Conservation (phyloP, 495 filamentous ascomycete species). For the Xylaria castorea region DNA sequence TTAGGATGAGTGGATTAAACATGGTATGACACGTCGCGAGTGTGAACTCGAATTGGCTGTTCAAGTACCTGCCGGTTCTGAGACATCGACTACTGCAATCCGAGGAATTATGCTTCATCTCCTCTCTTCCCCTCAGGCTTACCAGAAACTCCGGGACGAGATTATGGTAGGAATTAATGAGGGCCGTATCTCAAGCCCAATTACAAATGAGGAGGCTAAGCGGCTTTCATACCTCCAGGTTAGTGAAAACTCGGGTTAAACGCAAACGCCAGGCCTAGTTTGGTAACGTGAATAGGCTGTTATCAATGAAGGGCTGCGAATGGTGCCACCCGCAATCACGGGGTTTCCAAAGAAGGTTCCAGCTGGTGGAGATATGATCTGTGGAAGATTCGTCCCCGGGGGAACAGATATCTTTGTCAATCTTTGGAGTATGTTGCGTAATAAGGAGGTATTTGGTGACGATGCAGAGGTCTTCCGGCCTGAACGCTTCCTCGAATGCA, state of each 20-base stretch:
- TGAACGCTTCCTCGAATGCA: constrained; percentile 61
- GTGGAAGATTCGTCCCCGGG: constrained; percentile 57
- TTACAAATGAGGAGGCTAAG: constrained; percentile 50
- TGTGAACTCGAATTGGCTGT: constrained; percentile 42
- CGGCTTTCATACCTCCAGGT: constrained; percentile 50
- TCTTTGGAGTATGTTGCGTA: constrained; percentile 41
- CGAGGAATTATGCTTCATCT: constrained; percentile 60
- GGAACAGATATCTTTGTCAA: constrained; percentile 61
- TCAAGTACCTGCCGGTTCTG: constrained; percentile 62
- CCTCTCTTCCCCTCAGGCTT: constrained; percentile 49
- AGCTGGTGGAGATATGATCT: constrained; percentile 57
- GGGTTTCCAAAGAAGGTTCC: constrained; percentile 56
- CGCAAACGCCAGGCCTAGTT: constrained; percentile 33
- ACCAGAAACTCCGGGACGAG: constrained; percentile 62
- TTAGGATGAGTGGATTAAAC: constrained; percentile 44
- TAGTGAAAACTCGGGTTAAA: background rate
- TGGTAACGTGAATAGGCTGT: constrained; percentile 44
- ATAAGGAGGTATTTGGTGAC: constrained; percentile 53
- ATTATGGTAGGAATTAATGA: constrained; percentile 51
- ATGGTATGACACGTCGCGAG: constrained; percentile 41
- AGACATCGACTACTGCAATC: constrained; percentile 66
- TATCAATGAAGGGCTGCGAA: constrained; percentile 58
- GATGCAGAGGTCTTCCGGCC: constrained; percentile 60
- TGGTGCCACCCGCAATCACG: constrained; percentile 45
- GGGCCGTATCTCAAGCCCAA: constrained; percentile 39